These are phyloP conservation scores for Ramaria sp. DNA, from an alignment of 768 basidiomycete species.

Conservation along the genomic window DNA sequence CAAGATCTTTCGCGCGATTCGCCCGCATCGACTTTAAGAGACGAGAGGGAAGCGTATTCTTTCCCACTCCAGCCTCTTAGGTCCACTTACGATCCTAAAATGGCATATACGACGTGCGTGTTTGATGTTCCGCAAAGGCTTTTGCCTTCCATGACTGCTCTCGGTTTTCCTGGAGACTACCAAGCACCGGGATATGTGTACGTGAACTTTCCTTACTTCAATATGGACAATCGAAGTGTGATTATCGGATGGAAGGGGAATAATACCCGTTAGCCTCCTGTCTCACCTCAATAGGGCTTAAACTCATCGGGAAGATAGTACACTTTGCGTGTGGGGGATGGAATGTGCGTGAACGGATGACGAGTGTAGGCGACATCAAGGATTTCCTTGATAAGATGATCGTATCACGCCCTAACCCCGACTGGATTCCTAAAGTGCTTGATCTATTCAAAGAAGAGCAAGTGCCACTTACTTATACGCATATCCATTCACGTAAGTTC, in stretches of 20 bases:
- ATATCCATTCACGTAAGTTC: conserved; percentile 8
- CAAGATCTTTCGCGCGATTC: no score
- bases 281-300: no score
- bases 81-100: conserved; percentile 12
- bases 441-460: conserved; percentile 11
- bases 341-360: conserved; percentile 8
- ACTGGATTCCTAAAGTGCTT: conserved; percentile 10
- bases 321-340: conserved; percentile 10
- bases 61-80: conserved; percentile 4
- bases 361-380: conserved; percentile 8
- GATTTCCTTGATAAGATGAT: conserved; percentile 1
- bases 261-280: background rate
- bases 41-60: background rate
- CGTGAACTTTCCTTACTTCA: background rate
- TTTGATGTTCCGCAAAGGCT: conserved; percentile 11
- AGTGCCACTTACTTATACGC: background rate
- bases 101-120: conserved; percentile 12
- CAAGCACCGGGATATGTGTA: background rate
- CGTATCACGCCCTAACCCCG: conserved; percentile 8
- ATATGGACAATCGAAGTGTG: background rate
- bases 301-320: no score
- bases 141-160: background rate
- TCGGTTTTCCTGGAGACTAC: background rate
- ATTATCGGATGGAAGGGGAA: background rate
- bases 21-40: background rate